Base-by-base conservation (phyloP, 495 filamentous ascomycete genomes). In the Aspergillus panamensis region DNA sequence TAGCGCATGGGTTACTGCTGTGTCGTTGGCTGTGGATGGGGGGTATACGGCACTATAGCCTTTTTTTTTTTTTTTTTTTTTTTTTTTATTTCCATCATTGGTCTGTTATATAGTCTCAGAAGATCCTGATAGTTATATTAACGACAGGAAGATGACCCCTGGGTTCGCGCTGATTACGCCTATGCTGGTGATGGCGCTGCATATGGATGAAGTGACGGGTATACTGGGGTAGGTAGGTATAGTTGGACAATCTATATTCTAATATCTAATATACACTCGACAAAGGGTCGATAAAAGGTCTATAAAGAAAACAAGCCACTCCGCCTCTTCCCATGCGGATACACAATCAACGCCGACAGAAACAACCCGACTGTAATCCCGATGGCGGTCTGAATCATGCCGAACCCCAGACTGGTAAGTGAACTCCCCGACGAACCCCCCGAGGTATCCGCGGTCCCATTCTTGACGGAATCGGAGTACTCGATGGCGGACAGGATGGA, bases 301-400 rank as follows among this genome's bases (percentile, higher is more conserved):
- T 45, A 45, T 10, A 45, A 45, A 10, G 42, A 45, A 45, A 96
- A 96, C 65, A 96, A 67, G 3, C 91, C 91, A 70, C 88, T 92
- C 58, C 91, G 82, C 68, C 86, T 84, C 77, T 96, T 96, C 7
- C 91, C 91, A 63, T 89, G 80, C 5, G 92, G 92, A 78, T 97
- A 97, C 8, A 97, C 84, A 32, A 96, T 71, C 60, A 96, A 66
- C 6, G 90, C 89, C 39, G 90, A 89, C 55, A 95, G 74, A 63
- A 95, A 96, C 57, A 97, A 66, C 3, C 92, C 92, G 2, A 96
- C 90, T 3, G 91, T 93, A 68, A 96, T 95, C 19, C 90, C 92
- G 64, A 96, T 95, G 1, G 92, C 92, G 13, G 96, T 85, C 71
- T 96, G 89, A 53, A 97, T 88, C 76, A 97, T 94, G 29, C 82